A percentile compares a stretch with the other conserved stretches of the same genome.
phyloP scores from a whole-genome alignment of 306 rosid species.

The Leucaena leucocephala region DNA sequence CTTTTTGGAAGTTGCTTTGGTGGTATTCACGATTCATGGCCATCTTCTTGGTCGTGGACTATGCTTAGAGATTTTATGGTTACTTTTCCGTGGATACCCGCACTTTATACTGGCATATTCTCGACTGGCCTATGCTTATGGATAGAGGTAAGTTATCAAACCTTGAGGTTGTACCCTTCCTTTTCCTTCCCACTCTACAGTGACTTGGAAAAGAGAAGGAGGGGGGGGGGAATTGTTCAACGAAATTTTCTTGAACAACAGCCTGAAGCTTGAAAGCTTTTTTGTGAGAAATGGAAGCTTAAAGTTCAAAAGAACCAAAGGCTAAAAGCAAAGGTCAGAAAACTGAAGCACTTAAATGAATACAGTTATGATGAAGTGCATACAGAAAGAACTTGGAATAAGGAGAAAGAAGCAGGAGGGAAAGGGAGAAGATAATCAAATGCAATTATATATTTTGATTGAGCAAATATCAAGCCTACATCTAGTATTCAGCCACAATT shows the following conservation, averaged over 20 bases:
- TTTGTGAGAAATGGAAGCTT: background rate
- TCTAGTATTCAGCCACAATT: background rate
- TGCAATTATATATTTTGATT: background rate
- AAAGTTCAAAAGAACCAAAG: background rate
- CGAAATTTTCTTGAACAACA: background rate
- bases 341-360: background rate
- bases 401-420: background rate
- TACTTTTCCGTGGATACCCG: slow-evolving; percentile 82
- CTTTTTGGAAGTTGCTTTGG: slow-evolving; percentile 50
- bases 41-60: slow-evolving; percentile 58
- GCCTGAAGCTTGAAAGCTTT: background rate
- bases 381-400: background rate
- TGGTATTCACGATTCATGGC: slow-evolving; percentile 43
- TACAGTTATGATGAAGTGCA: background rate
- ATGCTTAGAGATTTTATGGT: slow-evolving; percentile 55
- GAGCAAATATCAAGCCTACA: background rate
- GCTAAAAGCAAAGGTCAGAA: background rate
- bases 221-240: background rate
- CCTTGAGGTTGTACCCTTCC: background rate
- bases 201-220: background rate
- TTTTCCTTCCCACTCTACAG: background rate
- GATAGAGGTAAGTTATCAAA: slow-evolving; percentile 61
- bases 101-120: slow-evolving; percentile 74
- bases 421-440: background rate
- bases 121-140: slow-evolving; percentile 79